A percentile compares a stretch with the other conserved stretches of the same genome.
phyloP scores from a whole-genome alignment of 257 asterid genomes.

The Solanum etuberosum region DNA sequence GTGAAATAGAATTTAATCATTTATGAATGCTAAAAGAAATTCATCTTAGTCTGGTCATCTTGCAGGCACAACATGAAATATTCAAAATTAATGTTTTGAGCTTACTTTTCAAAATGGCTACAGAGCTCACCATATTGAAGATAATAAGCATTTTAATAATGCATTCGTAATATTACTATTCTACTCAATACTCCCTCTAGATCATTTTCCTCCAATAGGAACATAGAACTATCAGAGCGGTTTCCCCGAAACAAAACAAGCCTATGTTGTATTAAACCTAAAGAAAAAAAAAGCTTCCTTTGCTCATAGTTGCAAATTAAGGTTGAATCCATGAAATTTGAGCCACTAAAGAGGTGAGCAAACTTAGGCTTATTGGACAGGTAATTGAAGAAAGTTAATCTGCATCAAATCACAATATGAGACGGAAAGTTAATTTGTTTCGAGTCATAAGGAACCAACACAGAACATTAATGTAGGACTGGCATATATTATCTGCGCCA shows the following conservation, averaged over 20 bases:
- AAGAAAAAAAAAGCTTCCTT: background rate
- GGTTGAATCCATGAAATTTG: background rate
- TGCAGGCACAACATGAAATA: background rate
- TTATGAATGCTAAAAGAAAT: background rate
- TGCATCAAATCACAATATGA: background rate
- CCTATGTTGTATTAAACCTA: too few species aligned
- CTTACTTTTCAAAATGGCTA: background rate
- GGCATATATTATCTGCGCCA: background rate
- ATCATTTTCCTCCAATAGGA: background rate
- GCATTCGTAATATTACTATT: background rate
- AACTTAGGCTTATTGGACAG: background rate
- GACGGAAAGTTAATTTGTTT: background rate
- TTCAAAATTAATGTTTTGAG: background rate
- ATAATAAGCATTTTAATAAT: background rate
- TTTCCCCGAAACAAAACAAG: background rate
- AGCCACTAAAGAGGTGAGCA: background rate
- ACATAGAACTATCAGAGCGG: background rate
- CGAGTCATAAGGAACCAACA: background rate
- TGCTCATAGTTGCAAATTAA: background rate
- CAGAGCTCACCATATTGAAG: background rate
- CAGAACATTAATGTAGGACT: background rate
- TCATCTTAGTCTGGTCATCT: background rate
- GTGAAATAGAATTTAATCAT: background rate
- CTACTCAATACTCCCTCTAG: background rate
- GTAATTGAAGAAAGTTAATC: background rate